phyloP scores from a whole-genome alignment of 352 stramenopile species.

The Phytophthora ohioensis region DNA sequence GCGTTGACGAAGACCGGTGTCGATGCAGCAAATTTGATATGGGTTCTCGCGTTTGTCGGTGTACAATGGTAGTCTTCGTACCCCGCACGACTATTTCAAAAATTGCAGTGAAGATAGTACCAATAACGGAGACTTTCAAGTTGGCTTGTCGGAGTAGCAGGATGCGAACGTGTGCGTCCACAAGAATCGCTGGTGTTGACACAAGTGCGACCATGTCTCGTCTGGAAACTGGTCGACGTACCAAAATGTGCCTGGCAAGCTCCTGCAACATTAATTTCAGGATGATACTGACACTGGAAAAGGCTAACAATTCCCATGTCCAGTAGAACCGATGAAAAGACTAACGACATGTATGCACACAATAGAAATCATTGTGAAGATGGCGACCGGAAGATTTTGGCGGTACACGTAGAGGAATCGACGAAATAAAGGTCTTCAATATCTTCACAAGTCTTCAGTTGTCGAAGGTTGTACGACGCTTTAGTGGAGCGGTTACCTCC shows the following conservation, averaged over 20 bases:
- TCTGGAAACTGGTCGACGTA: conserved; percentile 16
- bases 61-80: conserved; percentile 29
- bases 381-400: conserved; percentile 12
- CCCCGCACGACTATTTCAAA: conserved; percentile 40
- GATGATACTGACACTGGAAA: conserved; percentile 15
- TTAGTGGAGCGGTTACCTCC: too few species aligned
- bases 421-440: conserved; percentile 4
- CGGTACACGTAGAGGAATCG: conserved; percentile 21
- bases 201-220: conserved; percentile 32
- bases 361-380: conserved; percentile 18
- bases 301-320: conserved; percentile 18
- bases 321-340: conserved; percentile 4
- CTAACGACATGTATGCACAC: conserved; percentile 27
- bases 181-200: conserved; percentile 43
- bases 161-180: conserved; percentile 51
- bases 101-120: conserved; percentile 27
- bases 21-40: neutral
- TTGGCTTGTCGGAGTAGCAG: conserved; percentile 40
- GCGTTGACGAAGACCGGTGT: neutral
- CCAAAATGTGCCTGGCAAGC: conserved; percentile 21
- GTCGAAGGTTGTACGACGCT: neutral
- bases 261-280: conserved; percentile 36
- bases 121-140: conserved; percentile 26
- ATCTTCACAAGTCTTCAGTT: neutral
- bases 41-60: conserved; percentile 5